phyloP scores from a whole-genome alignment of 345 rosid species.

The Rhodamnia rubescens region DNA sequence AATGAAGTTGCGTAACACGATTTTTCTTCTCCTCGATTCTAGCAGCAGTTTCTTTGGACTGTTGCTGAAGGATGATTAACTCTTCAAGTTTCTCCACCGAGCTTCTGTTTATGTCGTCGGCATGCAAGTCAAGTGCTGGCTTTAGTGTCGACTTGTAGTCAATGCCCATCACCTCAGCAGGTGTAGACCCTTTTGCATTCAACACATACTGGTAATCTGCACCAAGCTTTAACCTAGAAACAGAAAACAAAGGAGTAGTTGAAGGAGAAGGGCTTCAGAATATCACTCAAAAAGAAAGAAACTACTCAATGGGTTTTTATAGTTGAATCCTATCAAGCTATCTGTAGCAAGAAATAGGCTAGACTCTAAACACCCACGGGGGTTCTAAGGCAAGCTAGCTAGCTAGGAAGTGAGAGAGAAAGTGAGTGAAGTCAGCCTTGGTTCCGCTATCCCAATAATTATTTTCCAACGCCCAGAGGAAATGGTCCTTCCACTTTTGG shows the following conservation, averaged over 20 bases:
- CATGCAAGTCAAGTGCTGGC: conserved; percentile 42
- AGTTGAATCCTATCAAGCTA: no score
- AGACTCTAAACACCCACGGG: no score
- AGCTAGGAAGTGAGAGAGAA: no score
- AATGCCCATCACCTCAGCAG: conserved; percentile 68
- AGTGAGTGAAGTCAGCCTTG: no score
- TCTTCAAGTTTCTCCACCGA: conserved; percentile 44
- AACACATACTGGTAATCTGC: conserved; percentile 31
- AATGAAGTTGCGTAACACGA: conserved; percentile 23
- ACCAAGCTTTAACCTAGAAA: neutral
- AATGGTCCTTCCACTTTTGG: neutral
- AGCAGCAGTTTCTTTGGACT: conserved; percentile 34
- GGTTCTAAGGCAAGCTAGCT: no score
- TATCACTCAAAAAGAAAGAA: neutral
- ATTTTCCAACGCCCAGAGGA: no score
- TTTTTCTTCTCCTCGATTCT: conserved; percentile 40
- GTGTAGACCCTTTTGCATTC: conserved; percentile 44
- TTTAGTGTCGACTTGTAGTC: conserved; percentile 58
- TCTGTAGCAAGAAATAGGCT: no score
- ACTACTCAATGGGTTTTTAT: neutral
- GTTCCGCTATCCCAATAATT: no score
- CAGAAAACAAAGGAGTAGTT: neutral
- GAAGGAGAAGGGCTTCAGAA: neutral
- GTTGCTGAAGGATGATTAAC: conserved; percentile 37
- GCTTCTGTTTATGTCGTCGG: conserved; percentile 38